Conservation (phyloP, 2,329 filamentous ascomycete species). For the Beauveria asiatica region DNA sequence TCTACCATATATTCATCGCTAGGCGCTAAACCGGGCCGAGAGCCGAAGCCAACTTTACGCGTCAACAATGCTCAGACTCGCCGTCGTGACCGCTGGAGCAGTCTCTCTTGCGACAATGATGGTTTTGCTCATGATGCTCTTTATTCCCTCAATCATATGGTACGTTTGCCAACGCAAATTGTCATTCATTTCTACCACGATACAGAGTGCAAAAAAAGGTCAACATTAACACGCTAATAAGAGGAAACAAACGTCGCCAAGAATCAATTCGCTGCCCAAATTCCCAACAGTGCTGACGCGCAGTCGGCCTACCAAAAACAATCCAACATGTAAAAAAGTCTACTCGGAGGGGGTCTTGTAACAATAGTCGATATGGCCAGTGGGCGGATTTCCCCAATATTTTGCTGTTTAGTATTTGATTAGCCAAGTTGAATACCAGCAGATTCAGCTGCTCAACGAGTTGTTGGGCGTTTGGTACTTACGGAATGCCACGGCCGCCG, state of each 20-base stretch:
- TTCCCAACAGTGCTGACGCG: neutral
- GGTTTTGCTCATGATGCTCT: neutral
- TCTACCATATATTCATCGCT: neutral
- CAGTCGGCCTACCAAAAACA: too few relatives aligned
- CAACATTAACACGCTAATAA: neutral
- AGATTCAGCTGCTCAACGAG: neutral
- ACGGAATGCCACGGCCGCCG: constrained; percentile 6
- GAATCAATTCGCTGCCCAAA: neutral
- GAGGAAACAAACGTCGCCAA: neutral
- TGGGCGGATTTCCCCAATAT: constrained; percentile 4
- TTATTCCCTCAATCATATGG: neutral
- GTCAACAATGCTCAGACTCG: constrained; percentile 2
- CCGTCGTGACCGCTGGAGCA: neutral
- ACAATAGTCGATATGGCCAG: constrained; percentile 8
- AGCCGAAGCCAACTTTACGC: neutral
- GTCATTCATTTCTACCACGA: neutral
- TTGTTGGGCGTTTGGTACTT: neutral
- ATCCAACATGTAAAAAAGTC: too few relatives aligned
- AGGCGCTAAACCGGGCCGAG: neutral
- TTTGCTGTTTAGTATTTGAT: neutral
- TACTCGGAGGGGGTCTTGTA: neutral
- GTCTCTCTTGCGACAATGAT: neutral
- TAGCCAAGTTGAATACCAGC: neutral
- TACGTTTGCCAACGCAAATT: neutral
- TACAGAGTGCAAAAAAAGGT: neutral